A percentile compares a stretch with the other conserved stretches of the same genome.
Evolutionary conservation across 2,329 filamentous ascomycete genomes (phyloP).

Genomic region (Akanthomyces muscarius): DNA sequence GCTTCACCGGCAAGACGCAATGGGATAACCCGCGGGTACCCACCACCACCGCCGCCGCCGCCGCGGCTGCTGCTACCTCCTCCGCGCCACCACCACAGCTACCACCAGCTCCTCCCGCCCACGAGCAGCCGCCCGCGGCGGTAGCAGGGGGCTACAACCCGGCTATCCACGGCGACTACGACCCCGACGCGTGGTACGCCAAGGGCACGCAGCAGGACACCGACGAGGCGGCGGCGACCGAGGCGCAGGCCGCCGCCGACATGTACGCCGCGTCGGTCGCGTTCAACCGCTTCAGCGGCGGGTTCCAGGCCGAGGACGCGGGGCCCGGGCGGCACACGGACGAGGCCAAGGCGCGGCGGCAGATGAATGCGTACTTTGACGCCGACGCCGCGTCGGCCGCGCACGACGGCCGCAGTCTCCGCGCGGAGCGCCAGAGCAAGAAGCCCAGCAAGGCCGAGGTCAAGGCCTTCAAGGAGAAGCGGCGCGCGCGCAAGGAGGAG

Average conservation of each 20-base stretch:
- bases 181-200: conserved; percentile 93
- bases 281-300: conserved; percentile 91
- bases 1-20: conserved; percentile 68
- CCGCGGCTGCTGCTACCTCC: conserved; percentile 17
- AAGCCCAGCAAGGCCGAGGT: conserved; percentile 81
- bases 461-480: conserved; percentile 87
- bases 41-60: conserved; percentile 27
- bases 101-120: conserved; percentile 30
- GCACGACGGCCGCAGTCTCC: conserved; percentile 85
- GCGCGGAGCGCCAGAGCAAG: conserved; percentile 83
- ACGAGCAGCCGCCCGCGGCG: conserved; percentile 39
- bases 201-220: conserved; percentile 42
- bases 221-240: conserved; percentile 24
- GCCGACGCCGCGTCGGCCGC: conserved; percentile 89
- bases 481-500: conserved; percentile 85
- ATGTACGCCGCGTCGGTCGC: conserved; percentile 64
- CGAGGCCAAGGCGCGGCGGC: conserved; percentile 79
- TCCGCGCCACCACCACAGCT: not conserved
- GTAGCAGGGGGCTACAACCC: conserved; percentile 83
- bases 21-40: conserved; percentile 84
- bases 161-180: conserved; percentile 92
- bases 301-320: conserved; percentile 66
- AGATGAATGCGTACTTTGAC: conserved; percentile 94
- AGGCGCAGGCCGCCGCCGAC: conserved; percentile 33
- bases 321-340: conserved; percentile 76